phyloP scores from a whole-genome alignment of 2,329 filamentous ascomycete genomes.

The Geoglossum cookeanum region DNA sequence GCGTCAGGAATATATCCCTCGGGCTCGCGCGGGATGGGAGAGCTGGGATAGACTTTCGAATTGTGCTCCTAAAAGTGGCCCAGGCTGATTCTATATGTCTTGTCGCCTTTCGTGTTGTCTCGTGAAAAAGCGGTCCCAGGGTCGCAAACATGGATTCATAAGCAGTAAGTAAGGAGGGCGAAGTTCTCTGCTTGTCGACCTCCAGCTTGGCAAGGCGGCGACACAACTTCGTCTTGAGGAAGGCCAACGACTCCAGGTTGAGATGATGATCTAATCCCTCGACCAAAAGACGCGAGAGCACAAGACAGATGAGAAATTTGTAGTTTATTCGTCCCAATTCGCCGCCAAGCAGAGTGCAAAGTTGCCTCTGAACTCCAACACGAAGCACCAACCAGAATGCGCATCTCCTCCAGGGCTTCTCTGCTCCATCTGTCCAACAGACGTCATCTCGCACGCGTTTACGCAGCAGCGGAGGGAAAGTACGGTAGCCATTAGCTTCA shows the following conservation, averaged over 20 bases:
- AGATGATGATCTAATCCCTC: conserved; percentile 17
- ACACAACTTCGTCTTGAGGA: conserved; percentile 33
- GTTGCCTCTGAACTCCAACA: conserved; percentile 34
- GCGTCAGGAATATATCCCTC: conserved; percentile 10
- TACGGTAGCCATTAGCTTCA: conserved; percentile 29
- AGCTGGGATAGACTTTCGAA: conserved; percentile 21
- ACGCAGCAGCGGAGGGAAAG: conserved; percentile 21
- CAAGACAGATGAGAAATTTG: conserved; percentile 34
- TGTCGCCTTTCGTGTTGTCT: conserved; percentile 16
- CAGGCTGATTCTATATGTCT: conserved; percentile 20
- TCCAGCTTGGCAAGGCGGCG: conserved; percentile 40
- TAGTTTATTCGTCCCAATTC: conserved; percentile 30
- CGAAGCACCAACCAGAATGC: conserved; percentile 44
- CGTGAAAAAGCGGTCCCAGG: conserved; percentile 15
- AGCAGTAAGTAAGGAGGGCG: neutral
- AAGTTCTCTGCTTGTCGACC: conserved; percentile 16
- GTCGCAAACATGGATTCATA: conserved; percentile 17
- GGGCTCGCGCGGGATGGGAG: conserved; percentile 22
- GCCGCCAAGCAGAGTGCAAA: conserved; percentile 23
- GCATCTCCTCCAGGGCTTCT: conserved; percentile 42
- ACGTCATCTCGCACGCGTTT: conserved; percentile 49
- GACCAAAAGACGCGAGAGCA: conserved; percentile 29
- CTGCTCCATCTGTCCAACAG: conserved; percentile 24
- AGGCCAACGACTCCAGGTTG: conserved; percentile 19
- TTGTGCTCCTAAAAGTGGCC: conserved; percentile 21